phyloP scores from a whole-genome alignment of 352 stramenopile species.

The Aphanomyces stellatus region DNA sequence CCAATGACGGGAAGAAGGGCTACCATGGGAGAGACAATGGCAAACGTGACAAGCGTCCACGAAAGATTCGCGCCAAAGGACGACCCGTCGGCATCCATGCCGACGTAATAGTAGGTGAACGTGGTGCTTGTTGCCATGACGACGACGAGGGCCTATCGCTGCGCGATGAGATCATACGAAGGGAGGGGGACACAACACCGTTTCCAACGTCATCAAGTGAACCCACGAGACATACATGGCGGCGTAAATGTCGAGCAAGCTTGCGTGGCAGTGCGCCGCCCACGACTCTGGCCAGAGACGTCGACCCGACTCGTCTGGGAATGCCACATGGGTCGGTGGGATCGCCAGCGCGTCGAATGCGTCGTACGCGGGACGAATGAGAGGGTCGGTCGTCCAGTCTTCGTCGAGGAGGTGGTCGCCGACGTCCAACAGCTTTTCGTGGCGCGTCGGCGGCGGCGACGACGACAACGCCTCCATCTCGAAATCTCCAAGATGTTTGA shows the following conservation, averaged over 20 bases:
- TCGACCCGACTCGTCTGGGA: background rate
- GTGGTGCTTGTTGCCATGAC: conserved; percentile 47
- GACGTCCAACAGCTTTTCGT: background rate
- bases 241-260: conserved; percentile 62
- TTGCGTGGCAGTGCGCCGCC: conserved; percentile 30
- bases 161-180: background rate
- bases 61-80: conserved; percentile 78
- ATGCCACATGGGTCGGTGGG: background rate
- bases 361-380: background rate
- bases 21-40: conserved; percentile 45
- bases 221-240: conserved; percentile 67
- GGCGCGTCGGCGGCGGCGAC: too few relatives aligned
- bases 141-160: conserved; percentile 40
- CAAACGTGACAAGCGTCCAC: conserved; percentile 75
- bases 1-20: background rate
- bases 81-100: conserved; percentile 26
- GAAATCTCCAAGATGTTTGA: background rate
- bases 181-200: background rate
- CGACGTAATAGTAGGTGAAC: conserved; percentile 56
- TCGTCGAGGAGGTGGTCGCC: background rate
- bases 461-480: too few relatives aligned
- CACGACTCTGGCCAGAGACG: too few relatives aligned
- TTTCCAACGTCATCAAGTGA: conserved; percentile 72
- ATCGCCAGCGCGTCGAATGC: conserved; percentile 1
- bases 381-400: conserved; percentile 11